Evolutionary conservation across 2,329 filamentous ascomycete species (phyloP).

Genomic region (Stachybotrys echinatus): DNA sequence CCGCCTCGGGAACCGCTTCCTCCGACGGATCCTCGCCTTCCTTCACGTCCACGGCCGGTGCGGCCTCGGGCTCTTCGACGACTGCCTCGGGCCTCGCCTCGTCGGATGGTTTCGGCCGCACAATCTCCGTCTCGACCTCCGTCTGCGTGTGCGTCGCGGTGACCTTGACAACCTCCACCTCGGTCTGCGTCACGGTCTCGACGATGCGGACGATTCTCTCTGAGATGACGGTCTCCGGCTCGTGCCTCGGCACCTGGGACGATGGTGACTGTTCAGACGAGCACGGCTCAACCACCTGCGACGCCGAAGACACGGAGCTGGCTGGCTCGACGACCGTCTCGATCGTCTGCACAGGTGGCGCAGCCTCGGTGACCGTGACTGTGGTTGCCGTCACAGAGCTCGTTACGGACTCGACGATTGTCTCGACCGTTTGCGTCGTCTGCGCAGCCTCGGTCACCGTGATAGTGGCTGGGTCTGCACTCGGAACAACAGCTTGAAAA

Average conservation of each 20-base stretch:
- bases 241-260: slow-evolving; percentile 9
- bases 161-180: slow-evolving; percentile 22
- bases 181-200: slow-evolving; percentile 28
- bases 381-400: slow-evolving; percentile 10
- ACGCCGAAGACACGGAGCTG: background rate
- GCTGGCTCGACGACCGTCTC: background rate
- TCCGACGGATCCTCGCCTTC: slow-evolving; percentile 1
- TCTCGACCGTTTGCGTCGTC: slow-evolving; percentile 4
- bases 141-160: slow-evolving; percentile 23
- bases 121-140: slow-evolving; percentile 5
- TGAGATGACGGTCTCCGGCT: slow-evolving; percentile 14
- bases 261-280: background rate
- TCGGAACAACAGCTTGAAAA: slow-evolving; percentile 23
- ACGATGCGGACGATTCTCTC: slow-evolving; percentile 24
- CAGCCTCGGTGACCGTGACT: slow-evolving; percentile 16
- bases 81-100: slow-evolving; percentile 1
- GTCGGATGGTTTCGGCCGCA: background rate
- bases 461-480: slow-evolving; percentile 15
- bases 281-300: slow-evolving; percentile 1
- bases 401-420: slow-evolving; percentile 4
- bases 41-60: slow-evolving; percentile 1
- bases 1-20: background rate
- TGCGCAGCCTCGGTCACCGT: slow-evolving; percentile 14
- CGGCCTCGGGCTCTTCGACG: slow-evolving; percentile 1
- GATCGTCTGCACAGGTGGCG: background rate